Evolutionary conservation across 495 filamentous ascomycete genomes (phyloP).

Genomic region (Trichocladium uniseriatum): DNA sequence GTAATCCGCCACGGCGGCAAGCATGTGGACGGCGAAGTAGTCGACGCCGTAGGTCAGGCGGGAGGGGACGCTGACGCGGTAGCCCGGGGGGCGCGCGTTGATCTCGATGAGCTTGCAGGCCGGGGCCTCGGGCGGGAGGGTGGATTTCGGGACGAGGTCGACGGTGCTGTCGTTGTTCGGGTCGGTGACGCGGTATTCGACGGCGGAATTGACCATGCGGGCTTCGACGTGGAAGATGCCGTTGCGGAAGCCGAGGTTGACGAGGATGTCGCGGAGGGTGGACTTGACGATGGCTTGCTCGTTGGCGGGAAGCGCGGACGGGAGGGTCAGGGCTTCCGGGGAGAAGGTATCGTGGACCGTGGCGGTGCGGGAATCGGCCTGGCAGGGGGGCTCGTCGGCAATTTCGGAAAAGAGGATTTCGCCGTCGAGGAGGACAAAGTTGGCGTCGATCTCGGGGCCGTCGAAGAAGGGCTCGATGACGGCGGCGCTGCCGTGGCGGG

Average conservation of each 20-base stretch:
- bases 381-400: slow-evolving; percentile 43
- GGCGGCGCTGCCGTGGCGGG: slow-evolving; percentile 20
- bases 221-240: slow-evolving; percentile 28
- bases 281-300: slow-evolving; percentile 25
- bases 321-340: slow-evolving; percentile 32
- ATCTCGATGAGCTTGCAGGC: slow-evolving; percentile 32
- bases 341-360: slow-evolving; percentile 26
- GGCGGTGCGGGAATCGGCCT: slow-evolving; percentile 27
- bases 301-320: slow-evolving; percentile 28
- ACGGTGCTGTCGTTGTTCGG: background rate
- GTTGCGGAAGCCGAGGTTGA: slow-evolving; percentile 27
- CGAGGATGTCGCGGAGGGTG: slow-evolving; percentile 25
- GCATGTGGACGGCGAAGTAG: slow-evolving; percentile 28
- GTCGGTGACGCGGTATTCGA: slow-evolving; percentile 13
- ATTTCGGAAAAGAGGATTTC: slow-evolving; percentile 44
- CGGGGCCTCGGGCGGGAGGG: background rate
- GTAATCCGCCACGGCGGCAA: slow-evolving; percentile 24
- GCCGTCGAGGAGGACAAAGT: slow-evolving; percentile 41
- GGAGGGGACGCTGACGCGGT: slow-evolving; percentile 18
- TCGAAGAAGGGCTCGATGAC: slow-evolving; percentile 28
- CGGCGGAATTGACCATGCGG: slow-evolving; percentile 26
- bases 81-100: slow-evolving; percentile 33
- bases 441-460: slow-evolving; percentile 47
- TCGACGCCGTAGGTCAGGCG: slow-evolving; percentile 35
- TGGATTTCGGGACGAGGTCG: slow-evolving; percentile 9